Conservation (phyloP, 1,139 yeast species). For the Debaryomyces sp. region DNA sequence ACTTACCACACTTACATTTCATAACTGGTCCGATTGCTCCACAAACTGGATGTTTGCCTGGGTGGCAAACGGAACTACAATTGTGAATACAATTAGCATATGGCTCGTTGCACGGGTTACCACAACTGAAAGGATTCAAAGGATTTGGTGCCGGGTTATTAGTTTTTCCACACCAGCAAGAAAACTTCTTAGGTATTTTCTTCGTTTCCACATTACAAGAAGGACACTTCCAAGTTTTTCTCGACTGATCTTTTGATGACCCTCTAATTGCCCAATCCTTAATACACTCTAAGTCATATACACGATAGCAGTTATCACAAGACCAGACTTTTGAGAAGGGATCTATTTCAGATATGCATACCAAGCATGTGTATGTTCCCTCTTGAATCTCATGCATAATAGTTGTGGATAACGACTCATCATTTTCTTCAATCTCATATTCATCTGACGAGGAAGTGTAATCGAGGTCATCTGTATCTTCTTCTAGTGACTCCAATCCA, state of each 20-base stretch:
- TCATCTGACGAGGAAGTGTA: slow-evolving; percentile 8
- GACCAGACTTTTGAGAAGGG: slow-evolving; percentile 72
- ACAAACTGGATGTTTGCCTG: slow-evolving; percentile 87
- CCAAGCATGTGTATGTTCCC: slow-evolving; percentile 75
- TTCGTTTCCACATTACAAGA: slow-evolving; percentile 65
- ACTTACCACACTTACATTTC: slow-evolving; percentile 76
- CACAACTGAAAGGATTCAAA: slow-evolving; percentile 84
- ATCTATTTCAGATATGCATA: slow-evolving; percentile 82
- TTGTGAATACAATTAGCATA: slow-evolving; percentile 69
- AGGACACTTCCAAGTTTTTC: slow-evolving; percentile 82
- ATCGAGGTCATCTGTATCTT: background rate
- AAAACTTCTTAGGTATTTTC: slow-evolving; percentile 60
- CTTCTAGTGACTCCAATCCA: background rate
- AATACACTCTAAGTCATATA: slow-evolving; percentile 80
- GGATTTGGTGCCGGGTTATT: slow-evolving; percentile 65
- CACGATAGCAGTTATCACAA: slow-evolving; percentile 72
- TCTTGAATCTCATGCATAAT: slow-evolving; percentile 58
- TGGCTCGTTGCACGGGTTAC: slow-evolving; percentile 69
- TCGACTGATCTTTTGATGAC: slow-evolving; percentile 55
- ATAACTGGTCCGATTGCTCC: slow-evolving; percentile 73
- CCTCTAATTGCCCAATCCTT: slow-evolving; percentile 82
- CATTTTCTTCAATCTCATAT: slow-evolving; percentile 13
- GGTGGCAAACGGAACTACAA: slow-evolving; percentile 79
- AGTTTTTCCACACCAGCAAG: slow-evolving; percentile 91
- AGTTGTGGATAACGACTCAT: slow-evolving; percentile 39